These are phyloP conservation scores for Taphrina populina DNA, from an alignment of 1,139 yeast species.

Conservation along the genomic window DNA sequence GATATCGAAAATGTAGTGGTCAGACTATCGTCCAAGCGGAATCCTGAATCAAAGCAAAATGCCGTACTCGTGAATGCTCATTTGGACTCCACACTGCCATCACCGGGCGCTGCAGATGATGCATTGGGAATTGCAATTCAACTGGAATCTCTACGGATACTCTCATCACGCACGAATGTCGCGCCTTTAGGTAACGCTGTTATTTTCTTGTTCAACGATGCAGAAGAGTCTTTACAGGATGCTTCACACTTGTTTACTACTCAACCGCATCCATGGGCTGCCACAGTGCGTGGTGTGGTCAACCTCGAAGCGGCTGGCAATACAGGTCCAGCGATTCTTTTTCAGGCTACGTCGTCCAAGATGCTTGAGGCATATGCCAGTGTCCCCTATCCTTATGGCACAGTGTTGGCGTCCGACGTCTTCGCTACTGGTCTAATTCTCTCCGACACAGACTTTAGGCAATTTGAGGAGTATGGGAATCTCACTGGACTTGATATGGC, in stretches of 20 bases:
- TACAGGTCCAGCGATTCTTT: conserved; percentile 32
- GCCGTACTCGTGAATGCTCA: conserved; percentile 35
- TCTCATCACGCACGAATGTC: conserved; percentile 15
- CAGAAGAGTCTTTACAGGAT: conserved; percentile 35
- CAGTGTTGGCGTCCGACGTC: conserved; percentile 35
- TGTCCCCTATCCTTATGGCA: conserved; percentile 34
- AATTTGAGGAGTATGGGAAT: conserved; percentile 35
- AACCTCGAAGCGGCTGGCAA: conserved; percentile 36
- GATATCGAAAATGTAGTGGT: conserved; percentile 33
- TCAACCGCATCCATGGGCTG: conserved; percentile 26
- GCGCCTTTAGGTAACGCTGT: conserved; percentile 23
- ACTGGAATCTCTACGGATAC: conserved; percentile 30
- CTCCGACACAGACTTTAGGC: conserved; percentile 35
- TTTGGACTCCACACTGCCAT: conserved; percentile 34
- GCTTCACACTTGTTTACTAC: conserved; percentile 34
- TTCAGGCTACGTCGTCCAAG: conserved; percentile 34
- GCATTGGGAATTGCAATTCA: conserved; percentile 34
- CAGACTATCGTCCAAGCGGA: conserved; percentile 25
- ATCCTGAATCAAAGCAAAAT: conserved; percentile 28
- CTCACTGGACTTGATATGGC: conserved; percentile 36
- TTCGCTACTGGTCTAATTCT: conserved; percentile 35
- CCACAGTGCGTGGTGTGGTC: conserved; percentile 33
- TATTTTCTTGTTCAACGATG: conserved; percentile 34
- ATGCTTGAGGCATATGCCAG: conserved; percentile 34
- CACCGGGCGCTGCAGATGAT: conserved; percentile 36